Conservation (phyloP, 768 basidiomycete genomes). For the Boletus pseudo-olivaceus region DNA sequence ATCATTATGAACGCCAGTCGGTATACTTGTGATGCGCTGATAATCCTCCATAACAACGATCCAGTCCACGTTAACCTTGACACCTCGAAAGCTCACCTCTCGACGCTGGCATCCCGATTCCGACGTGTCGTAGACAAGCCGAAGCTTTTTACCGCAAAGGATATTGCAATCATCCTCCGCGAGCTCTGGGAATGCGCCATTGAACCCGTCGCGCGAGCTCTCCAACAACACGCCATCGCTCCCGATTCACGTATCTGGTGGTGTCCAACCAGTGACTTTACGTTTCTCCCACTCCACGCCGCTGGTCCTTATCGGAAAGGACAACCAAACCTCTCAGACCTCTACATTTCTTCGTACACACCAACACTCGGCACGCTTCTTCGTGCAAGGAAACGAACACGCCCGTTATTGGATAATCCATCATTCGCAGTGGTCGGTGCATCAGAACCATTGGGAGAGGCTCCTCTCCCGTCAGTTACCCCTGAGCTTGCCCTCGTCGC, state of each 20-base stretch:
- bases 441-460: conserved; percentile 1
- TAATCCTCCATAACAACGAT: neutral
- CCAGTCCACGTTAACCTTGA: neutral
- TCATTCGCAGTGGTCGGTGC: neutral
- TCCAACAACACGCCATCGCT: neutral
- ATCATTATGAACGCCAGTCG: neutral
- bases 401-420: neutral
- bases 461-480: neutral
- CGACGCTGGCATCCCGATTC: neutral
- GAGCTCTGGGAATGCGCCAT: neutral
- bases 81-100: neutral
- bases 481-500: conserved; percentile 9
- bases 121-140: neutral
- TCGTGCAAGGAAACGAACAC: neutral
- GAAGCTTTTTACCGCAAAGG: neutral
- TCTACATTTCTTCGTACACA: conserved; percentile 24
- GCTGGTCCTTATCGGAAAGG: neutral
- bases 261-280: neutral
- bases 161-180: neutral
- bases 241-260: neutral
- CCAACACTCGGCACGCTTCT: conserved; percentile 20
- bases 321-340: neutral
- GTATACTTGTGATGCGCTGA: neutral
- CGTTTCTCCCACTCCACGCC: neutral
- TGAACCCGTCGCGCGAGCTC: neutral